Evolutionary conservation across 176 grass and related monocot species (phyloP).

Genomic region (Oryza meyeriana): DNA sequence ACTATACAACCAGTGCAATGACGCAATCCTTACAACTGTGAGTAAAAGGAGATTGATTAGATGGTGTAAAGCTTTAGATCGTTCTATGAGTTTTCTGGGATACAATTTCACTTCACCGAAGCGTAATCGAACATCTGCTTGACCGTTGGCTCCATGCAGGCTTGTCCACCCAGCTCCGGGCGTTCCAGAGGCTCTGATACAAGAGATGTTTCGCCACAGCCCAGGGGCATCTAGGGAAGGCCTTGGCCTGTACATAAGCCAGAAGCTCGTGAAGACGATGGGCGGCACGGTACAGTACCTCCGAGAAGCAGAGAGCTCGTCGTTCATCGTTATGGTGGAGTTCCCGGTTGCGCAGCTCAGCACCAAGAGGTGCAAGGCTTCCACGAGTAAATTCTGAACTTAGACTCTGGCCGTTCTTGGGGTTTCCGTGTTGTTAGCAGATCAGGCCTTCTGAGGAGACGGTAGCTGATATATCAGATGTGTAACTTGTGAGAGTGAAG

Average conservation of each 20-base stretch:
- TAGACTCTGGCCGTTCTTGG: not conserved
- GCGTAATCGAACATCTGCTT: not conserved
- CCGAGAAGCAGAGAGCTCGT: constrained; percentile 72
- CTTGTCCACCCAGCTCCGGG: constrained; percentile 83
- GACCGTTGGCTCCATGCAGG: constrained; percentile 43
- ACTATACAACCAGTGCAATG: not conserved
- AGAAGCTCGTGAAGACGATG: constrained; percentile 90
- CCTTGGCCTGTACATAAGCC: constrained; percentile 78
- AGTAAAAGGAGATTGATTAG: not conserved
- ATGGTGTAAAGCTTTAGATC: not conserved
- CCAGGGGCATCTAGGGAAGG: constrained; percentile 69
- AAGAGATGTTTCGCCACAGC: constrained; percentile 83
- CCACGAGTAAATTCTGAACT: constrained; percentile 47
- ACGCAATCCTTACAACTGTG: not conserved
- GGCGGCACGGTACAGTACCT: constrained; percentile 80
- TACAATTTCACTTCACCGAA: not conserved
- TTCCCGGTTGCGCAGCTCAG: constrained; percentile 61
- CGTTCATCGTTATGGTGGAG: constrained; percentile 79
- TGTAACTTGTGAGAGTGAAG: not conserved
- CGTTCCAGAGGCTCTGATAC: constrained; percentile 74
- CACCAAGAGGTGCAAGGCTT: constrained; percentile 47
- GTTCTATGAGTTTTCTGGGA: not conserved
- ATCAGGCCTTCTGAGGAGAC: not conserved
- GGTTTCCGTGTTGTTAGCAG: not conserved
- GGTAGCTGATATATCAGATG: constrained; percentile 22